phyloP scores from a whole-genome alignment of 2,329 filamentous ascomycete species.

The Dactylellina drechsleri region DNA sequence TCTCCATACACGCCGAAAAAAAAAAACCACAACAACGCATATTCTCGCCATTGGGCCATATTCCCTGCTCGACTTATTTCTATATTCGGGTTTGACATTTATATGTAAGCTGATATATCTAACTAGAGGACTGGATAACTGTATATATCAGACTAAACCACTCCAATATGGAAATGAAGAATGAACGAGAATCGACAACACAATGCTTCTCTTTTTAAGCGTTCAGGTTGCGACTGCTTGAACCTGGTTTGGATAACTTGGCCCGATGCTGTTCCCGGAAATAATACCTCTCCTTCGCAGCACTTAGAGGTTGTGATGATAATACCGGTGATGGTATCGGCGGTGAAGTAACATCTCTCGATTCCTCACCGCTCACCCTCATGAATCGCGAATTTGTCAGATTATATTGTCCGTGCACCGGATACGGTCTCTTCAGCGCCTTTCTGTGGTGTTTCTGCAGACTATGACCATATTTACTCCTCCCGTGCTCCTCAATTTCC shows the following conservation, averaged over 20 bases:
- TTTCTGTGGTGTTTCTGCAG: constrained; percentile 10
- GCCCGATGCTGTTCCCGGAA: constrained; percentile 18
- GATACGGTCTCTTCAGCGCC: constrained; percentile 19
- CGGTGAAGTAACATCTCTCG: not conserved
- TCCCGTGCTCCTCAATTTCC: constrained; percentile 4
- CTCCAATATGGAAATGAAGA: not conserved
- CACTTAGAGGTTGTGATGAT: constrained; percentile 1
- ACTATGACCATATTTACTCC: not conserved
- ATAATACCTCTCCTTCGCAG: constrained; percentile 47
- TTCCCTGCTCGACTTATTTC: no score
- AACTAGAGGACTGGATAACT: no score
- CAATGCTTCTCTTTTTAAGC: not conserved
- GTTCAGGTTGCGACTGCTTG: not conserved
- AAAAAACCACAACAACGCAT: no score
- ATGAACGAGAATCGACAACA: not conserved
- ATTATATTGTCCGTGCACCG: not conserved
- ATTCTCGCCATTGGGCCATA: no score
- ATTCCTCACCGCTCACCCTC: not conserved
- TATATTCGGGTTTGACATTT: no score
- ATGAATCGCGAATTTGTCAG: not conserved
- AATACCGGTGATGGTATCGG: not conserved
- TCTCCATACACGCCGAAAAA: no score
- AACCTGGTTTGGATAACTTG: constrained; percentile 14
- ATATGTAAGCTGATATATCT: no score
- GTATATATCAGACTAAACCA: no score